These are phyloP conservation scores for Fomitopsis schrenkii DNA, from an alignment of 1,284 basidiomycete species.

Conservation along the genomic window DNA sequence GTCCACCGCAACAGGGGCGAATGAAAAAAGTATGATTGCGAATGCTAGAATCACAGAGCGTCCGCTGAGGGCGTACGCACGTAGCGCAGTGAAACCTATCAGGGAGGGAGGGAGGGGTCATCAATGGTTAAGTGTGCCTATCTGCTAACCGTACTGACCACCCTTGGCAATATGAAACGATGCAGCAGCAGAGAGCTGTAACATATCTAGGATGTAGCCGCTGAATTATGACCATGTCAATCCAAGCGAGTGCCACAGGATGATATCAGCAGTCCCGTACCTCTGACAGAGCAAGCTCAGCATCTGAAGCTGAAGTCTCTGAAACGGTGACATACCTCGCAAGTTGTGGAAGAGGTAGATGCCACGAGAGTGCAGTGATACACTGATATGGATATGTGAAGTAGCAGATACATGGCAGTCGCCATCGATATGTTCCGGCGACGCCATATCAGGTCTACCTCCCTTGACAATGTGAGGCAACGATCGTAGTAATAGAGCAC, in stretches of 20 bases:
- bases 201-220: too few relatives aligned
- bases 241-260: too few relatives aligned
- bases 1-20: not conserved
- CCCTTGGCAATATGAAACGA: not conserved
- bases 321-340: not conserved
- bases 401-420: not conserved
- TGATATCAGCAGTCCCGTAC: too few relatives aligned
- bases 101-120: too few relatives aligned
- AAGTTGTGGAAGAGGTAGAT: not conserved
- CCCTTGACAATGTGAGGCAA: not conserved
- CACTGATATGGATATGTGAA: not conserved
- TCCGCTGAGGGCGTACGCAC: not conserved
- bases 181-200: not conserved
- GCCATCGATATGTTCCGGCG: not conserved
- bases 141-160: not conserved
- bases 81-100: not conserved
- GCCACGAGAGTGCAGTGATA: not conserved
- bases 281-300: too few relatives aligned
- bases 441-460: not conserved
- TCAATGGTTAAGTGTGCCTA: not conserved
- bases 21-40: not conserved
- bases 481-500: not conserved
- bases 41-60: not conserved
- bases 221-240: too few relatives aligned
- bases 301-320: too few relatives aligned